These are phyloP conservation scores for Suillus clintonianus DNA, from an alignment of 768 basidiomycete species.

Conservation along the genomic window DNA sequence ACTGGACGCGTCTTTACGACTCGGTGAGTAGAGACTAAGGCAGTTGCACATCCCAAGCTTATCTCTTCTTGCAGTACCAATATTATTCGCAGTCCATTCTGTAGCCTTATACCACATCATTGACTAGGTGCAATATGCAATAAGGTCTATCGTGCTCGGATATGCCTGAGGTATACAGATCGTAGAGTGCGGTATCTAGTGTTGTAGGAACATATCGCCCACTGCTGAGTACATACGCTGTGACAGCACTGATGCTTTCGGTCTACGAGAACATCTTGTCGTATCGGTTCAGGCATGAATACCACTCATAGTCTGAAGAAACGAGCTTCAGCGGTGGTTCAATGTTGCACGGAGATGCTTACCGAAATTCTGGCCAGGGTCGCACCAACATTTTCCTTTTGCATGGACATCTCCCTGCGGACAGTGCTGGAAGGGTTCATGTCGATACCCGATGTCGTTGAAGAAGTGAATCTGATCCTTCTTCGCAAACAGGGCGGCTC, in stretches of 20 bases:
- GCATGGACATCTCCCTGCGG: slow-evolving; percentile 57
- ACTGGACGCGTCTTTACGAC: slow-evolving; percentile 96
- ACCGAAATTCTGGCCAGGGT: slow-evolving; percentile 73
- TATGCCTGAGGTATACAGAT: not conserved
- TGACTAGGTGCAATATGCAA: not conserved
- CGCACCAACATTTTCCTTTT: slow-evolving; percentile 69
- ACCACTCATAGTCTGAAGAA: slow-evolving; percentile 74
- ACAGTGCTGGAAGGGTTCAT: slow-evolving; percentile 81
- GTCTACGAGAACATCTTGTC: slow-evolving; percentile 52
- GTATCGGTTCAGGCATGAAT: slow-evolving; percentile 84
- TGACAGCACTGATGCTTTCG: slow-evolving; percentile 1
- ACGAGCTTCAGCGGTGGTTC: slow-evolving; percentile 9
- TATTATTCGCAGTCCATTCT: slow-evolving; percentile 93
- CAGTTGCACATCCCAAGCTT: not conserved
- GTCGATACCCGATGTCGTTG: slow-evolving; percentile 81
- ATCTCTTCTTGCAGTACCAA: slow-evolving; percentile 63
- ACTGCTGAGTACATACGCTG: not conserved
- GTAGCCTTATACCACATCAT: slow-evolving; percentile 31
- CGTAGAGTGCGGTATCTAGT: not conserved
- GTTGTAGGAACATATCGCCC: not conserved
- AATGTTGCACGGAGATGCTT: slow-evolving; percentile 16
- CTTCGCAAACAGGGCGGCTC: slow-evolving; percentile 71
- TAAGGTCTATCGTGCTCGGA: not conserved
- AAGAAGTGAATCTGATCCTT: slow-evolving; percentile 84
- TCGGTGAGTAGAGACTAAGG: slow-evolving; percentile 55